Evolutionary conservation across 176 grass and related monocot species (phyloP).

Genomic region (Bonia amplexicaulis): DNA sequence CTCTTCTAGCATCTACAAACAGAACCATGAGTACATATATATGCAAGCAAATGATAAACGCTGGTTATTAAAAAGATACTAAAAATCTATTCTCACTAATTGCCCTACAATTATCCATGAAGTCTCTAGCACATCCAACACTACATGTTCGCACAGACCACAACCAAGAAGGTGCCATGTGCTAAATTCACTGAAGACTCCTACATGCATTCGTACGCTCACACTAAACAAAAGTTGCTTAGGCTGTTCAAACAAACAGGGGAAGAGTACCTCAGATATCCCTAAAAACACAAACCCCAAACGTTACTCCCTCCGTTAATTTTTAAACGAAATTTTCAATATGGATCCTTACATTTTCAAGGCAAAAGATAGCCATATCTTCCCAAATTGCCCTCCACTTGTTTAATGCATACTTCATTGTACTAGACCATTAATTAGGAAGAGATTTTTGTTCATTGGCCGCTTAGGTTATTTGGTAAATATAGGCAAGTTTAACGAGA

Average conservation of each 20-base stretch:
- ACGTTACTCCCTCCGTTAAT: background rate
- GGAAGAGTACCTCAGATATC: background rate
- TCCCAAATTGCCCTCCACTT: background rate
- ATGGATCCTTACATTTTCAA: background rate
- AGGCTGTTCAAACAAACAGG: background rate
- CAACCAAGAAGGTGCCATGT: background rate
- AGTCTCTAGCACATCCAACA: background rate
- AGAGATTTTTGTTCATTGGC: background rate
- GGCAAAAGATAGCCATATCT: background rate
- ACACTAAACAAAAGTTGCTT: background rate
- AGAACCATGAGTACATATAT: constrained; percentile 2
- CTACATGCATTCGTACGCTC: background rate
- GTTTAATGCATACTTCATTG: background rate
- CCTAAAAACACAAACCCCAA: background rate
- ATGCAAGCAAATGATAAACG: background rate
- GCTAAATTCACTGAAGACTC: background rate
- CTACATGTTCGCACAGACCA: background rate
- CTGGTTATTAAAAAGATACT: background rate
- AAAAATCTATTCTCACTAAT: background rate
- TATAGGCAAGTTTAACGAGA: background rate
- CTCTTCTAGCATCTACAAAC: background rate
- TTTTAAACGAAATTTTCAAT: background rate
- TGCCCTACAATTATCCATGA: background rate
- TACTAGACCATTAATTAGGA: background rate
- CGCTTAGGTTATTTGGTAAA: background rate